A percentile compares a stretch with the other conserved stretches of the same genome.
These are phyloP conservation scores for Chaetoceros tenuissimus DNA, from an alignment of 108 stramenopile genomes.

Conservation along the genomic window DNA sequence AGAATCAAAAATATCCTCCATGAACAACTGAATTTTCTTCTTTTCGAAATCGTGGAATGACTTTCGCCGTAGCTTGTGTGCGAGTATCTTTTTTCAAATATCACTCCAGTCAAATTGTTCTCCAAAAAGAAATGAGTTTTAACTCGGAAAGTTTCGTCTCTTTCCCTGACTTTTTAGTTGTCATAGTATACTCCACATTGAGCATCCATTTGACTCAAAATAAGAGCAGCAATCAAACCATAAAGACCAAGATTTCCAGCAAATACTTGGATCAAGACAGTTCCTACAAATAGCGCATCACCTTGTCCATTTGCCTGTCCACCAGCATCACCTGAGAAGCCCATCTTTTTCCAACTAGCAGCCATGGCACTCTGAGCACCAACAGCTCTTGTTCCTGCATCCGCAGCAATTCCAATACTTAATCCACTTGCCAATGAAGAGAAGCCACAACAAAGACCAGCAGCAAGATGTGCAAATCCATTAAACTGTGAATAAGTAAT, in stretches of 20 bases:
- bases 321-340: slow-evolving; percentile 58
- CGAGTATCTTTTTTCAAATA: too few relatives aligned
- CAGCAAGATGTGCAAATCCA: slow-evolving; percentile 56
- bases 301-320: slow-evolving; percentile 39
- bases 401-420: slow-evolving; percentile 66
- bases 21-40: too few relatives aligned
- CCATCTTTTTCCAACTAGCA: slow-evolving; percentile 78
- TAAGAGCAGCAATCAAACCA: slow-evolving; percentile 96
- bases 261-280: slow-evolving; percentile 96
- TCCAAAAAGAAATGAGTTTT: too few relatives aligned
- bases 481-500: slow-evolving; percentile 46
- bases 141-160: too few relatives aligned
- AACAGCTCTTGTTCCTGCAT: slow-evolving; percentile 79
- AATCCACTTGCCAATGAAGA: slow-evolving; percentile 51
- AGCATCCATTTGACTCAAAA: slow-evolving; percentile 51
- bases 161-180: background rate
- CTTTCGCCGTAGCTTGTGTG: too few relatives aligned
- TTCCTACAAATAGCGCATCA: slow-evolving; percentile 93
- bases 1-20: too few relatives aligned
- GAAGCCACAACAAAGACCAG: slow-evolving; percentile 60
- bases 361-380: slow-evolving; percentile 84
- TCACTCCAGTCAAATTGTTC: too few relatives aligned
- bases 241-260: slow-evolving; percentile 96
- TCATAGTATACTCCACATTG: background rate
- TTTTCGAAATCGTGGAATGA: too few relatives aligned